Base-by-base conservation (phyloP, 2,329 filamentous ascomycete genomes). In the Metarhizium album region DNA sequence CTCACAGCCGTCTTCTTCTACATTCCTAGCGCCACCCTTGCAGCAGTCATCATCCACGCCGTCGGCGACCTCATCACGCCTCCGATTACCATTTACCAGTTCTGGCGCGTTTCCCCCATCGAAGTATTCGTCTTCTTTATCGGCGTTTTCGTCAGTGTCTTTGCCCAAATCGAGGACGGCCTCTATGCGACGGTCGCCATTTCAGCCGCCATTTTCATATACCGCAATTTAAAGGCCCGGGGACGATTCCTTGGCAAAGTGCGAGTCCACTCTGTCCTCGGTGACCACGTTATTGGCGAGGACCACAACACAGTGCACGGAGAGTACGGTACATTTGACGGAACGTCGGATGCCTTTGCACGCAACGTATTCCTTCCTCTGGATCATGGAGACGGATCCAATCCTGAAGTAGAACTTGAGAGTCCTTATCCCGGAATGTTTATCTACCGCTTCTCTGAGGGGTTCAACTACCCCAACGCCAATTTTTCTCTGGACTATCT, bases 381-480 rank as follows among this genome's bases (percentile, higher is more conserved):
- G 52, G 82, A 87, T 59, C 89, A 94, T 64, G 75, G 76, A n/a
- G 91, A 97, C 64, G 91, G 91, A 29, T 90, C 88, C 1, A 97
- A 97, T 65, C 91, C 91, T 0, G 76, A 84, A 24, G 76, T 97
- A 45, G 77, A 85, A 11, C 74, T 95, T n/a, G 76, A 87, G 54
- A 81, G 81, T 50, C 90, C 93, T 1, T 88, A 93, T 60, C 91
- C 91, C 0, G 93, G 93, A 48, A 79, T 98, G 57, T 95, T 97
- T 69, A 95, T 97, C 62, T 97, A 95, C 72, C 83, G 91, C 43
- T 96, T 95, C 67, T 83, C 86, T 0, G 91, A 97, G 70, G 88
- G 90, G 42, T 95, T 95, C 75, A 95, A 93, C 69, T 98, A 97
- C 62, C 89, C 91, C 53, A 98, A 95, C 59, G 90, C 90, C 20